Base-by-base conservation (phyloP, 257 asterid species). In the Penstemon davidsonii region DNA sequence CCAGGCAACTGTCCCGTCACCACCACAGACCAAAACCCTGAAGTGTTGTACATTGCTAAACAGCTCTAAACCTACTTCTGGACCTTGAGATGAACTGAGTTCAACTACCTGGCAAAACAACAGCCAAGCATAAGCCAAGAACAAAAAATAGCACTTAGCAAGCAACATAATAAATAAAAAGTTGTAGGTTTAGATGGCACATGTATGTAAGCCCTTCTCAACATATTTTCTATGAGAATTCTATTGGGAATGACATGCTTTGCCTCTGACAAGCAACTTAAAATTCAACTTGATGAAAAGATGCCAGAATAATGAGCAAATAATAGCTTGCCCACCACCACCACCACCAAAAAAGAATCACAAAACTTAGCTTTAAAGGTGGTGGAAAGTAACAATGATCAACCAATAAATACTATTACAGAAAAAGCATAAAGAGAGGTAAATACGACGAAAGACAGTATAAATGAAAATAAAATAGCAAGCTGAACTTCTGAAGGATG, bases 1-100 rank as follows among this genome's bases (percentile, higher is more conserved):
- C 96, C 96, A 89, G 6, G 96, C 92, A 62, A 89, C 93, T 6
- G 96, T 89, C 46, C 96, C 96, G 73, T 89, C 96, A 68, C 96
- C 96, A 72, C 96, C 96, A 70, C 96, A 87, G 67, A 87, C 91
- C 86, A 89, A 84, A 72, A 89, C 91, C 69, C 95, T 85, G 45
- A 85, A 89, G 79, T 85, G 79, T 25, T 73, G 95, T 75, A 87
- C 86, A 55, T 52, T 75, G 64, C 86, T 75, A 72, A 89, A 89
- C 46, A 87, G 72, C 62, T 89, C 87, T 77, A 89, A 79, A 64
- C 96, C 95, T 60, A 74, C 88, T 76, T 89, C 95, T 55, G 92
- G 96, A 59, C 95, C 95, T 81, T 86, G 89, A 64, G 83, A 79
- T 57, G 95, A 83, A 72, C 84, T 73, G 63, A 89, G 89, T 77